Percentiles rank a stretch among this genome's conserved stretches.
Evolutionary conservation across 352 stramenopile species (phyloP).

Genomic region (Peronospora destructor): DNA sequence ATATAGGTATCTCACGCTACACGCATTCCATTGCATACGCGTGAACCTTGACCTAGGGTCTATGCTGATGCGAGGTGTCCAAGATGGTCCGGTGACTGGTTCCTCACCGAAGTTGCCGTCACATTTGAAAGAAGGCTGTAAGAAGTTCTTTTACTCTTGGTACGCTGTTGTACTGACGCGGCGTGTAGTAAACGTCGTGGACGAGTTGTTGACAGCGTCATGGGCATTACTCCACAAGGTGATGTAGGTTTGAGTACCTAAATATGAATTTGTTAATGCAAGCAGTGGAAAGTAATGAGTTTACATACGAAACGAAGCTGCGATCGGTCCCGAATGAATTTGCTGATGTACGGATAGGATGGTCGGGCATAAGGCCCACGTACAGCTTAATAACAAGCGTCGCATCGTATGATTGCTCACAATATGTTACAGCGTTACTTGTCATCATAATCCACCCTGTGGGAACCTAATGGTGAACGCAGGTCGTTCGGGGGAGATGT

Average conservation of each 20-base stretch:
- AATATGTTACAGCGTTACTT: constrained; percentile 16
- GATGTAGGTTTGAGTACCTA: background rate
- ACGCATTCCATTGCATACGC: too few relatives aligned
- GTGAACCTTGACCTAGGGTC: too few relatives aligned
- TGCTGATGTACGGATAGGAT: background rate
- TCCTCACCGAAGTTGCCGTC: too few relatives aligned
- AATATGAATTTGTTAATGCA: background rate
- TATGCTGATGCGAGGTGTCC: too few relatives aligned
- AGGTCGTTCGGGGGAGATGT: constrained; percentile 29
- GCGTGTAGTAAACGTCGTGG: too few relatives aligned
- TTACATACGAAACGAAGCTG: constrained; percentile 6
- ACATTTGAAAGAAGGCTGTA: too few relatives aligned
- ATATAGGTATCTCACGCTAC: too few relatives aligned
- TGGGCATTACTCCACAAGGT: too few relatives aligned
- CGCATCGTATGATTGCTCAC: background rate
- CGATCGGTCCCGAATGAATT: background rate
- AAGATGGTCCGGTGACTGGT: too few relatives aligned
- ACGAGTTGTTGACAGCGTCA: too few relatives aligned
- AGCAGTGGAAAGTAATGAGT: background rate
- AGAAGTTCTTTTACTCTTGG: too few relatives aligned
- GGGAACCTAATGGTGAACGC: constrained; percentile 41
- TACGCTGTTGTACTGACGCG: too few relatives aligned
- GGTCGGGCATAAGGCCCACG: background rate
- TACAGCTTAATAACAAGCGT: background rate
- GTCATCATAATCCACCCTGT: constrained; percentile 32